Percentiles rank a stretch among this genome's conserved stretches.
Conservation (phyloP, 352 stramenopile genomes). For the Aphanomyces stellatus region DNA sequence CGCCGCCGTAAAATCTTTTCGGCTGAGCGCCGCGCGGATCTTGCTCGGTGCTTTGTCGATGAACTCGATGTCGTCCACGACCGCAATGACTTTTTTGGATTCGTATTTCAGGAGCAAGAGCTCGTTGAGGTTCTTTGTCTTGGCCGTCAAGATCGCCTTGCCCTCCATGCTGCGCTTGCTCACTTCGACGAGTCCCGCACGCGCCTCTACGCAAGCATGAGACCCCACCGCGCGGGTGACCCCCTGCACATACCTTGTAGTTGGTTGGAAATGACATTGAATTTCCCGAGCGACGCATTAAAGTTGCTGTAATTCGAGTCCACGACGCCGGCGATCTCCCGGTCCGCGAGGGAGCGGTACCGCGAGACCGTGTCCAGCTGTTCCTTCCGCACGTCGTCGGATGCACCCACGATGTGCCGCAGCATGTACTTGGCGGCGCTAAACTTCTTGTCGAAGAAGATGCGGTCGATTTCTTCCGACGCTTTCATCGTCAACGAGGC, state of each 20-base stretch:
- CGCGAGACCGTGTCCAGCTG: slow-evolving; percentile 52
- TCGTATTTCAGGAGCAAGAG: slow-evolving; percentile 76
- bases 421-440: slow-evolving; percentile 71
- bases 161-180: slow-evolving; percentile 57
- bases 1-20: slow-evolving; percentile 46
- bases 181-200: slow-evolving; percentile 58
- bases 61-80: slow-evolving; percentile 79
- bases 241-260: slow-evolving; percentile 61
- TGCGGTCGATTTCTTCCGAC: slow-evolving; percentile 39
- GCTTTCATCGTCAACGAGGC: slow-evolving; percentile 3
- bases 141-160: slow-evolving; percentile 73
- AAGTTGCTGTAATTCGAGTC: slow-evolving; percentile 80
- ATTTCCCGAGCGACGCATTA: slow-evolving; percentile 74
- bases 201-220: slow-evolving; percentile 64
- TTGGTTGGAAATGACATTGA: slow-evolving; percentile 67
- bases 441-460: slow-evolving; percentile 83
- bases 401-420: slow-evolving; percentile 55
- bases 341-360: slow-evolving; percentile 55
- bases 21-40: slow-evolving; percentile 45
- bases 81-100: slow-evolving; percentile 72
- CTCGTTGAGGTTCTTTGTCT: slow-evolving; percentile 76
- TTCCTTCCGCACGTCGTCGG: slow-evolving; percentile 57
- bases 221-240: too few relatives aligned
- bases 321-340: slow-evolving; percentile 72
- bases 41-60: slow-evolving; percentile 62